These are phyloP conservation scores for Adiantum capillusveneris DNA, from an alignment of 75 land plant species.

Conservation along the genomic window DNA sequence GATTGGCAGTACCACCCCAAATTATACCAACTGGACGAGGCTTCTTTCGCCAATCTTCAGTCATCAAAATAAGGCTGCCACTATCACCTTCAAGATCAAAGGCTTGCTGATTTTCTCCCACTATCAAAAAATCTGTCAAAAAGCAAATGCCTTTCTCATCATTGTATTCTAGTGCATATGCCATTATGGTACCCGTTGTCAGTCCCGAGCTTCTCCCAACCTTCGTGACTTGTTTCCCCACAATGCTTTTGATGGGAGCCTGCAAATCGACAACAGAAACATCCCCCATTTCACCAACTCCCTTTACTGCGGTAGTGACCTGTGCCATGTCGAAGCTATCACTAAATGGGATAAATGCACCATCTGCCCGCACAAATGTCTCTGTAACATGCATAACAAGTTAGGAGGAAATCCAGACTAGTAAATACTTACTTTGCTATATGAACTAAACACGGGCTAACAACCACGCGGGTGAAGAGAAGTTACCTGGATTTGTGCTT, in stretches of 20 bases:
- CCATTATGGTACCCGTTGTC: constrained; percentile 70
- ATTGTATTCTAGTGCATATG: constrained; percentile 81
- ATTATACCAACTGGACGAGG: constrained; percentile 69
- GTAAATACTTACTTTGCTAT: too few relatives aligned
- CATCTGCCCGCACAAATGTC: too few relatives aligned
- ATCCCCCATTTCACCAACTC: constrained; percentile 75
- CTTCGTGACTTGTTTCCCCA: constrained; percentile 68
- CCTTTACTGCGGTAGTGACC: constrained; percentile 52
- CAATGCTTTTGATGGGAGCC: constrained; percentile 46
- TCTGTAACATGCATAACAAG: too few relatives aligned
- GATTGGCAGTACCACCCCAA: constrained; percentile 87
- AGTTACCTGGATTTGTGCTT: constrained; percentile 80
- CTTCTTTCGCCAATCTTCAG: constrained; percentile 33
- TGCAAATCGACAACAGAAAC: constrained; percentile 65
- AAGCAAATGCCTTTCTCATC: too few relatives aligned
- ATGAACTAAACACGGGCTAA: too few relatives aligned
- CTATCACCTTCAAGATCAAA: constrained; percentile 91
- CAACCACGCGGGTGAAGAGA: constrained; percentile 83
- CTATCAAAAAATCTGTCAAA: constrained; percentile 76
- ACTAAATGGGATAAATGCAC: constrained; percentile 75
- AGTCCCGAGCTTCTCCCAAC: constrained; percentile 80
- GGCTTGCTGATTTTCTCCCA: constrained; percentile 69
- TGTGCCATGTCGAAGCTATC: constrained; percentile 47
- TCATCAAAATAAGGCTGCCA: constrained; percentile 63
- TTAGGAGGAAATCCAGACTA: too few relatives aligned